Evolutionary conservation across 2,329 filamentous ascomycete species (phyloP), one percentile per base, ranked within the genome.

Genomic region (Trichophaea hybrida): DNA sequence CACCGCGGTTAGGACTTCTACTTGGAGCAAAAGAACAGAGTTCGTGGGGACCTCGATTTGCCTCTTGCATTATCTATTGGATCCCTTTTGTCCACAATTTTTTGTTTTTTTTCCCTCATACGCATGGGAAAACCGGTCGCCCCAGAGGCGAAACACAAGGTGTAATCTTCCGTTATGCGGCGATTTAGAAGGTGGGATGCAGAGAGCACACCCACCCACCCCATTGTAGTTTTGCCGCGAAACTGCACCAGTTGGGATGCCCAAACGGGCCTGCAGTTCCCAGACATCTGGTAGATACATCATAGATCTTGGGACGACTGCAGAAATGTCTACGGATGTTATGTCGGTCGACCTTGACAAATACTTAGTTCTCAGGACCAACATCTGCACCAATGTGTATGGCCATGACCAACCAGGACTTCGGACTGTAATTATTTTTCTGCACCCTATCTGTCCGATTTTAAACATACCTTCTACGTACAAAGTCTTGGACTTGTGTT

Each of bases 281-380:
- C 38, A 43, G 38, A 24, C 24, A 24, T 24, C 40, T 13, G 40
- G 40, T 5, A 17, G 15, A 12, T 50, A 13, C 31, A 12, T 17
- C 48, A 13, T 8, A 50, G 48, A 50, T 50, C 48, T 50, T 50
- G 48, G 48, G 48, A 50, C 48, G n/a, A 50, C 31, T 50, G 48
- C 48, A 24, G 8, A 13, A 32, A 50, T 32, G 15, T 24, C 48
- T 15, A 15, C 12, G 13, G 31, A 15, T 50, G n/a, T 50, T 50
- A 33, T 17, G 15, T 17, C 10, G 7, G n/a, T 17, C 24, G 40
- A 13, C 1, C 40, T 17, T 46, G 40, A 46, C 24, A 17, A 46
- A 17, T 46, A 12, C 13, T 17, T 32, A 32, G 4, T 6, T 50
- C 13, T 32, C n/a, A 43, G 10, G 38, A 10, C 38, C 10, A 43